Evolutionary conservation across 139 green algal species (phyloP).

Genomic region (Eudorina sp.): DNA sequence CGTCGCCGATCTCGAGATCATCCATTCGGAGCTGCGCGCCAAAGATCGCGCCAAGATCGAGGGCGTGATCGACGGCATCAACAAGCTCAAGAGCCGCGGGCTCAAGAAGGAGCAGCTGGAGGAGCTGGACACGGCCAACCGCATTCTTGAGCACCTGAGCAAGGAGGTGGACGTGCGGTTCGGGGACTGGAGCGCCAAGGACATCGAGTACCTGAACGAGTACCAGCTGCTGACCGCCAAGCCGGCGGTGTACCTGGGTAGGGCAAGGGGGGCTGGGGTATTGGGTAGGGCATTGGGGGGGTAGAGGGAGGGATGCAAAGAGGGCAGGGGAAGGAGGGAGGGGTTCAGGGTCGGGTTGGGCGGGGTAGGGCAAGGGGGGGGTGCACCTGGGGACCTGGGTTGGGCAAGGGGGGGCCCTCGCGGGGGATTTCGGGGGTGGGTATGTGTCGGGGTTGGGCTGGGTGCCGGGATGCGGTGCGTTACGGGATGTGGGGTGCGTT

Average conservation of each 20-base stretch:
- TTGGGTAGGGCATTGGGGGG: too few relatives aligned
- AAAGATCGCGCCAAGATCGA: conserved; percentile 45
- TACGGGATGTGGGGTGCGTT: too few relatives aligned
- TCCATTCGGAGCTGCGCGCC: conserved; percentile 70
- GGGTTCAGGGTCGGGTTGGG: too few relatives aligned
- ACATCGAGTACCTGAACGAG: conserved; percentile 91
- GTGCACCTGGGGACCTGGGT: too few relatives aligned
- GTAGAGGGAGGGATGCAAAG: too few relatives aligned
- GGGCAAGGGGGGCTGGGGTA: neutral
- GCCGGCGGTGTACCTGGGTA: conserved; percentile 93
- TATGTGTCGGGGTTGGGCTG: too few relatives aligned
- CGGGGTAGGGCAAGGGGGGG: too few relatives aligned
- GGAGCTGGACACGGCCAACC: conserved; percentile 72
- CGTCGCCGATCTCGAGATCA: conserved; percentile 98
- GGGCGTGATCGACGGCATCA: conserved; percentile 65
- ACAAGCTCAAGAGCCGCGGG: conserved; percentile 65
- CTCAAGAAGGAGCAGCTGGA: conserved; percentile 93
- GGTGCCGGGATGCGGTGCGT: too few relatives aligned
- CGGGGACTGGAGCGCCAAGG: conserved; percentile 85
- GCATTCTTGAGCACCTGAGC: conserved; percentile 42
- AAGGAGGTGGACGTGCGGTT: conserved; percentile 82
- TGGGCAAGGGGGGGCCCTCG: too few relatives aligned
- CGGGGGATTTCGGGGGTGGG: too few relatives aligned
- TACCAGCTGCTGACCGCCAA: conserved; percentile 83
- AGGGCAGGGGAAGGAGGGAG: too few relatives aligned